Base-by-base conservation (phyloP, 805 yeast genomes). In the Lachancea dasiensis region DNA sequence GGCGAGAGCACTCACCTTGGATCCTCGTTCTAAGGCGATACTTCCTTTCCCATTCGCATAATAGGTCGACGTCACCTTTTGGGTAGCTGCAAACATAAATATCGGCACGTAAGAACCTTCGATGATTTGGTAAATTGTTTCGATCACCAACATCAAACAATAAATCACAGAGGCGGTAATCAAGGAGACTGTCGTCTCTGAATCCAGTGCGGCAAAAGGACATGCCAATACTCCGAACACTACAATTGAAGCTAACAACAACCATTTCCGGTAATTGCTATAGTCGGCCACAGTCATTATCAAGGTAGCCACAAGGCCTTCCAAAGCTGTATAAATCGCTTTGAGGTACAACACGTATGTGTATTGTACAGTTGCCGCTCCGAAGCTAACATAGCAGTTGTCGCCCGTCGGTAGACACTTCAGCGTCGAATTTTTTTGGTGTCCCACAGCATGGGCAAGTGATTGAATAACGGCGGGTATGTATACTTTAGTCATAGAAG, bases 271-370 rank as follows among this genome's bases (percentile, higher is more conserved):
- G 38, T 60, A 60, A 37, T 61, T 56, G 13, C 67, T 59, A 45
- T 57, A 66, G 40, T 66, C 72, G 5, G 69, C 70, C 43, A 65
- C 48, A 1, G 67, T 64, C 68, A 64, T 64, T 11, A 65, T 36
- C 5, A 63, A 30, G 3, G 65, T 46, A 0, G 70, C 55, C 2
- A 65, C 39, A 2, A 62, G 31, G 1, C 69, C 69, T 40, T 67
- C 70, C n/a, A 63, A 6, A 0, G 68, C 58, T 1, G 70, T 65
- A 15, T 53, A 56, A 11, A 65, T 51, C 1, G 70, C 70, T 34
- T 51, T 54, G 23, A 66, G 37, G 35, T 66, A 67, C 29, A 66
- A 41, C 5, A 63, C 68, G 43, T 63, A 67, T 0, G 61, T 54
- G 15, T 53, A 41, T 39, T 64, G 63, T 6, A 67, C 67, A 5